Conservation (phyloP, 1,284 basidiomycete species). For the Microbotryum lychnidis-dioicae region DNA sequence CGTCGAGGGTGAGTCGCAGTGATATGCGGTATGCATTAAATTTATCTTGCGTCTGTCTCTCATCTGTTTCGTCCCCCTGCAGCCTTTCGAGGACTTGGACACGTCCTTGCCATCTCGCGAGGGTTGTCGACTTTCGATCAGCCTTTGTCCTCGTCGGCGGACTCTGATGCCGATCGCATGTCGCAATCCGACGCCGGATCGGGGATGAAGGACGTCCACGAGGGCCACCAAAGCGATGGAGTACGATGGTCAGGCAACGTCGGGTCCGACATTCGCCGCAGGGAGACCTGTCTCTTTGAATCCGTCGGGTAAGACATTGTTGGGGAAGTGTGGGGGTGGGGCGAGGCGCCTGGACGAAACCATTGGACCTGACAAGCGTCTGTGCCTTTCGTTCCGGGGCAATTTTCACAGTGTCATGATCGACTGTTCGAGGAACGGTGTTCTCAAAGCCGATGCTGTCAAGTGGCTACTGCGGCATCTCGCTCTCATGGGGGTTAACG, state of each 20-base stretch:
- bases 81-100: conserved; percentile 32
- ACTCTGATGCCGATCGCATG: conserved; percentile 3
- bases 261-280: conserved; percentile 14
- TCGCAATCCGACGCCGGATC: neutral
- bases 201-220: neutral
- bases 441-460: conserved; percentile 35
- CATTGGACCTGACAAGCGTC: neutral
- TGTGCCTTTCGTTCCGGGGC: neutral
- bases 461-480: conserved; percentile 37
- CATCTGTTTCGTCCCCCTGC: neutral
- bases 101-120: conserved; percentile 28
- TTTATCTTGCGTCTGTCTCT: neutral
- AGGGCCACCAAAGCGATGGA: neutral
- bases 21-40: neutral
- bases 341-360: too few relatives aligned
- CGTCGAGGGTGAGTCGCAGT: conserved; percentile 18
- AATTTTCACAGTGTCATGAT: conserved; percentile 38
- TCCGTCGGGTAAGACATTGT: conserved; percentile 24
- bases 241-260: conserved; percentile 13
- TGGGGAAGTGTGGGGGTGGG: neutral
- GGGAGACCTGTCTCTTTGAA: conserved; percentile 29
- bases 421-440: conserved; percentile 42
- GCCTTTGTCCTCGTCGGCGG: neutral
- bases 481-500: conserved; percentile 39
- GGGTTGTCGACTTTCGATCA: conserved; percentile 20